Evolutionary conservation across 2,329 filamentous ascomycete genomes (phyloP).

Genomic region (Alternaria angustiovoidea): DNA sequence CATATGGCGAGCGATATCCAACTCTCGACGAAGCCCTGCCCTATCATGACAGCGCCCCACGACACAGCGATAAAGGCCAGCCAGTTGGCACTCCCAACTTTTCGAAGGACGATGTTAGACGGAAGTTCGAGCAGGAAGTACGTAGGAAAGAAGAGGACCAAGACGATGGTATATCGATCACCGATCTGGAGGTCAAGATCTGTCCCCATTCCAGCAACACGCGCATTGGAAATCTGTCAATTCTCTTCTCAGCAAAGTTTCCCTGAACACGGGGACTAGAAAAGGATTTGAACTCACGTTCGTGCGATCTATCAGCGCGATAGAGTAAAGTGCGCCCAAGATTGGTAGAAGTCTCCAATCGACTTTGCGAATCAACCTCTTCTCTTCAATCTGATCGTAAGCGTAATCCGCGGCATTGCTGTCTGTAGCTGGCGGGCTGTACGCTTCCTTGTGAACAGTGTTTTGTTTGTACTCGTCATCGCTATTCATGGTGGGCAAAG

Average conservation of each 20-base stretch:
- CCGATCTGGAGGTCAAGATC: conserved; percentile 34
- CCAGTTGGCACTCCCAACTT: conserved; percentile 40
- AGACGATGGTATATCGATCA: conserved; percentile 34
- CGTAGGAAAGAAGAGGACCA: conserved; percentile 39
- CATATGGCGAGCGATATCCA: conserved; percentile 34
- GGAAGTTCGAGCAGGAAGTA: conserved; percentile 37
- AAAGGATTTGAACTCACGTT: conserved; percentile 25
- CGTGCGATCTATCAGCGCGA: conserved; percentile 49
- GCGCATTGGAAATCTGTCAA: conserved; percentile 32
- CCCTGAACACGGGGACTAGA: too few relatives aligned
- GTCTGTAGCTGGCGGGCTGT: conserved; percentile 1
- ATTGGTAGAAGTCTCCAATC: conserved; percentile 53
- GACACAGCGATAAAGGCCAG: conserved; percentile 34
- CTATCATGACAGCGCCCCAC: conserved; percentile 40
- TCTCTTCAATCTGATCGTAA: conserved; percentile 27
- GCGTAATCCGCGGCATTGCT: conserved; percentile 14
- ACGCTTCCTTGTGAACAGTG: conserved; percentile 17
- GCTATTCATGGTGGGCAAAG: conserved; percentile 17
- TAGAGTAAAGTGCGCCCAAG: conserved; percentile 49
- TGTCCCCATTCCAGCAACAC: conserved; percentile 37
- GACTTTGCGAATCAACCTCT: conserved; percentile 37
- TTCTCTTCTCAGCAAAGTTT: not conserved
- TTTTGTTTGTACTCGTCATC: conserved; percentile 23
- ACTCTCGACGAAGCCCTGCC: conserved; percentile 34
- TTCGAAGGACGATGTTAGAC: conserved; percentile 35